Base-by-base conservation (phyloP, 441 rosid species). In the Pelargonium fulgidum region DNA sequence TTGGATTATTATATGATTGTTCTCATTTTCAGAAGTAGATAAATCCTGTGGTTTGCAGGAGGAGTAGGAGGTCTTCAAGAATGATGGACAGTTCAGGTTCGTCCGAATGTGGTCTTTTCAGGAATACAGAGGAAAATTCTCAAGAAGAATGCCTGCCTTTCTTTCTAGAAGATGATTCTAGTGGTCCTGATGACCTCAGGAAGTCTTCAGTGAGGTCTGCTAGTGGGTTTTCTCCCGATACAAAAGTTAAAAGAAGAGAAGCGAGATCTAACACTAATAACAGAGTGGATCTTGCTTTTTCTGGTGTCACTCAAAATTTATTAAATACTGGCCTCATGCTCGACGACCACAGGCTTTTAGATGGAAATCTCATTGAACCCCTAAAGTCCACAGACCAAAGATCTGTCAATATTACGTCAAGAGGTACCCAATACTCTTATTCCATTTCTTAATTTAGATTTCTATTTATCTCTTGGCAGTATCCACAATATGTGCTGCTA, bases 131-230 rank as follows among this genome's bases (percentile, higher is more conserved):
- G 73, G 93, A 89, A 68, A 81, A 76, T 73, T 86, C 83, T 79
- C 93, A 82, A 73, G 97, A 91, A 65, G 95, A 93, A 76, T 87
- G 84, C 77, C 76, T 93, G 48, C 96, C 97, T 17, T 89, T 93
- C 85, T 70, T 93, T 73, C 76, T 89, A 62, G 99, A 91, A 73
- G 93, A 88, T 75, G 95, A 89, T 74, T 85, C 85, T 63, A 82
- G 88, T 81, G 92, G 86, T 68, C 87, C 91, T 36, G 92, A 84
- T 65, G 84, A 54, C 19, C 19, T 54, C 17, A 81, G 61, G 61
- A 19, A 20, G 61, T 54, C 61, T 6, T 54, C 61, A 54, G 19
- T 54, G 74, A 84, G 75, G 77, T 74, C 81, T 41, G 79, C 86
- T 67, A 68, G 81, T 73, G 94, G 89, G 75, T 82, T 81, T 78